These are phyloP conservation scores for Coniferiporia weirii DNA, from an alignment of 1,284 basidiomycete genomes.

Conservation along the genomic window DNA sequence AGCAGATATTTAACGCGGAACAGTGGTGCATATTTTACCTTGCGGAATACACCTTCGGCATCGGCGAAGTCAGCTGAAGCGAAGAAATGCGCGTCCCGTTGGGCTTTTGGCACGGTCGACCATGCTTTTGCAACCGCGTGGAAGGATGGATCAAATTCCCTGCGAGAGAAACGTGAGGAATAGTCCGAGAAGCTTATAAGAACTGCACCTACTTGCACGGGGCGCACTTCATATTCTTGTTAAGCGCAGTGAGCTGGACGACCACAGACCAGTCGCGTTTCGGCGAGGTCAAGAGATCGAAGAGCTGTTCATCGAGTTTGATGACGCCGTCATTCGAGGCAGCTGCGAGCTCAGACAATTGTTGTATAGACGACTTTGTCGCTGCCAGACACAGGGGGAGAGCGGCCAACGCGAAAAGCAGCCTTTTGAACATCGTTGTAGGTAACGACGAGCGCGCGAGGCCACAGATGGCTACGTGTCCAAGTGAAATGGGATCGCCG, in stretches of 20 bases:
- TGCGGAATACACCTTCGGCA: slow-evolving; percentile 70
- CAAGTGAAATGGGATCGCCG: neutral
- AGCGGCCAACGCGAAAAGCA: slow-evolving; percentile 41
- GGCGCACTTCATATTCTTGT: slow-evolving; percentile 68
- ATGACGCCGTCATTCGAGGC: slow-evolving; percentile 70
- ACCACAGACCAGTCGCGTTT: slow-evolving; percentile 81
- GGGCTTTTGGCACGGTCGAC: slow-evolving; percentile 51
- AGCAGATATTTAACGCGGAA: neutral
- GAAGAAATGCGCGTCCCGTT: slow-evolving; percentile 83
- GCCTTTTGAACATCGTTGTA: slow-evolving; percentile 31
- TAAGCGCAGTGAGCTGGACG: slow-evolving; percentile 83
- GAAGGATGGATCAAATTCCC: slow-evolving; percentile 83
- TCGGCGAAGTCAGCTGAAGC: slow-evolving; percentile 86
- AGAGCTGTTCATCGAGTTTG: slow-evolving; percentile 68
- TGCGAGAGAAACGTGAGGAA: slow-evolving; percentile 29
- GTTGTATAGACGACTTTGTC: slow-evolving; percentile 38
- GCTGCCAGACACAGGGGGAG: slow-evolving; percentile 42
- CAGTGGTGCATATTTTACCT: slow-evolving; percentile 39
- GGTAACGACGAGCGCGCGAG: slow-evolving; percentile 19
- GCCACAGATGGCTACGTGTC: slow-evolving; percentile 26
- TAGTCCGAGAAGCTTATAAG: neutral
- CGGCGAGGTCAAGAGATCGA: slow-evolving; percentile 68
- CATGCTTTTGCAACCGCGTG: slow-evolving; percentile 76
- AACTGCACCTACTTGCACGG: slow-evolving; percentile 63
- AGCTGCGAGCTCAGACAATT: slow-evolving; percentile 61